Evolutionary conservation across 306 rosid genomes (phyloP), one percentile per base, ranked within the genome.

Genomic region (Gastrolobium villosum): DNA sequence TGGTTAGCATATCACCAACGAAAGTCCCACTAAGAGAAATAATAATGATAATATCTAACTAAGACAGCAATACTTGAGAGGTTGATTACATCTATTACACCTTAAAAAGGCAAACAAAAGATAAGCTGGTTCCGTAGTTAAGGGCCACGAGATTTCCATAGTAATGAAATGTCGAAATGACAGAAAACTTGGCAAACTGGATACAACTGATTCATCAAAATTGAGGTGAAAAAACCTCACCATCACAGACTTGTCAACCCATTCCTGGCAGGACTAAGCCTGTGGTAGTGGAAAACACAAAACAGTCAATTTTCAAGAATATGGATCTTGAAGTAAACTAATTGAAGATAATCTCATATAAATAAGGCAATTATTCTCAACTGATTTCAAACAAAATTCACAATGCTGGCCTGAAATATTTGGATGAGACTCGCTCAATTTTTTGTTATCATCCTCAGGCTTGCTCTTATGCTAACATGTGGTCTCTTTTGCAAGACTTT

Each of bases 61-160:
- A 57, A 28, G 43, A 32, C 45, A 43, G 10, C 8, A 54, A 48
- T 31, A 57, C 10, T 46, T 48, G 31, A 65, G 37, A 65, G 37
- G 28, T 41, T 55, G 30, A 53, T 62, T 44, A 35, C 52, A 74
- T 70, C 70, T 40, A 65, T 64, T 15, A 66, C 34, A 40, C 73
- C 26, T 45, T 83, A 35, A 57, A 70, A 70, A 66, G 68, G 72
- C 11, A 49, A 67, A 70, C 65, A 70, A 43, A 49, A 61, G 82
- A 32, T 36, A n/a, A 61, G 48, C 48, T 37, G 26, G 37, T 57
- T 77, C 40, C 5, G 40, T 7, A 69, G 52, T 77, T 9, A 71
- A 26, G 9, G 65, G 54, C 31, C 69, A 49, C 20, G 15, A 30
- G 37, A 20, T 20, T 20, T 20, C 26, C 26, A 20, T 20, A 40